Base-by-base conservation (phyloP, 768 basidiomycete species). In the Postia placenta region DNA sequence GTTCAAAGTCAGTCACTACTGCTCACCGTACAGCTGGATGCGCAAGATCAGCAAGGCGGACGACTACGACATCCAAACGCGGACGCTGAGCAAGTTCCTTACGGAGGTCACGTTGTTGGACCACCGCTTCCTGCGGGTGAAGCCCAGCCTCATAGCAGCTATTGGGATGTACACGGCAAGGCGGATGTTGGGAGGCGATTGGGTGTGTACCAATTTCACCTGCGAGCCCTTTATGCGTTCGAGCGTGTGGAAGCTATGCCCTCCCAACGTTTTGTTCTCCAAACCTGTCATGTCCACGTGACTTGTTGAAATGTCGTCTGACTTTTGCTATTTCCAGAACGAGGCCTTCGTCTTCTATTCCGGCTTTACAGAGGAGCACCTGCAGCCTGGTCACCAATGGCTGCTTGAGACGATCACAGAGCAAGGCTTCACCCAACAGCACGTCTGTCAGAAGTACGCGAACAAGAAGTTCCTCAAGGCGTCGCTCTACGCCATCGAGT, bases 1-100 rank as follows among this genome's bases (percentile, higher is more conserved):
- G 53, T 98, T 98, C 72, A 83, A 86, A 67, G 66, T 99, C 68
- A 97, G 94, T 51, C 85, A 93, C 52, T 99, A 99, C 69, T 98
- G 96, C 72, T 96, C 94, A 45, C 96, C 96, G 3, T 98, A 98
- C 73, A 92, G 89, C 65, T 98, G 96, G 95, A 93, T 98, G 78
- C 82, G 96, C 51, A 87, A 85, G 60, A 98, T 99, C 65, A 94
- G 91, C 78, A 96, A 93, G 67, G 95, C 96, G 28, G 96, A 99
- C 70, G 90, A 95, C 67, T 99, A 98, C 66, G 92, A 98, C 63
- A 85, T 98, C 62, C 95, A 97, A 65, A 99, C 96, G 12, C 76
- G 96, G 53, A 99, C 96, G 23, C 72, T 99, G 42, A 87, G 92
- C 78, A 99, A 99, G 70, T 98, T 97, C 75, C 69, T 98, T 64